Base-by-base conservation (phyloP, 2,329 filamentous ascomycete genomes). In the Cercospora sojina region DNA sequence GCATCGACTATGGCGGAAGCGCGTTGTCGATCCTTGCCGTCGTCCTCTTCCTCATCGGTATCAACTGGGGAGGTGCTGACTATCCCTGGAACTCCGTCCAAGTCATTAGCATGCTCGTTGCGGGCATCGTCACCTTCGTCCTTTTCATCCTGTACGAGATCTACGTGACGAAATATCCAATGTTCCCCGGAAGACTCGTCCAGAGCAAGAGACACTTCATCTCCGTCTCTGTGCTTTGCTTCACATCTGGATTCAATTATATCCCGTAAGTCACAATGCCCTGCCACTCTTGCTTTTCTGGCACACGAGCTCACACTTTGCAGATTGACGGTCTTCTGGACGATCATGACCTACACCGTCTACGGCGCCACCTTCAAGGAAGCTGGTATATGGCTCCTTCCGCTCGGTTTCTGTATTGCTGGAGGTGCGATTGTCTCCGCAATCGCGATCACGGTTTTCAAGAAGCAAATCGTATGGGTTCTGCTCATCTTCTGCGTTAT, bases 21-120 rank as follows among this genome's bases (percentile, higher is more conserved):
- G 72, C 84, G 13, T 74, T 86, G 3, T 81, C 79, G n/a, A 82
- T 84, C 55, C 69, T 76, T 3, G 89, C 87, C 1, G 83, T 90
- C 67, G 82, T 84, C 0, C 77, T 91, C 9, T 87, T 92, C 73
- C 80, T 92, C 18, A 83, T 92, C 5, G 87, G 90, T 0, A 87
- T 92, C 75, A 87, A 81, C 16, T 29, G 84, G 84, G 12, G 74
- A 84, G 66, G 79, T 83, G 67, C 81, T 92, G 51, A 57, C 32
- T 58, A 64, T 32, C 51, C 61, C n/a, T 81, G 79, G 80, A 72
- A 70, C 5, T 76, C 77, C 0, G 68, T 69, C 3, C 77, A 78
- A 67, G 79, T 82, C 64, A 78, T 81, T 60, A 74, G 74, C 64
- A 79, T 80, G 73, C 74, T 81, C 8, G 74, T 81, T n/a, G 62